Evolutionary conservation across 192 early-diverging fungal genomes (phyloP).

Genomic region (Pecoramyces ruminantium): DNA sequence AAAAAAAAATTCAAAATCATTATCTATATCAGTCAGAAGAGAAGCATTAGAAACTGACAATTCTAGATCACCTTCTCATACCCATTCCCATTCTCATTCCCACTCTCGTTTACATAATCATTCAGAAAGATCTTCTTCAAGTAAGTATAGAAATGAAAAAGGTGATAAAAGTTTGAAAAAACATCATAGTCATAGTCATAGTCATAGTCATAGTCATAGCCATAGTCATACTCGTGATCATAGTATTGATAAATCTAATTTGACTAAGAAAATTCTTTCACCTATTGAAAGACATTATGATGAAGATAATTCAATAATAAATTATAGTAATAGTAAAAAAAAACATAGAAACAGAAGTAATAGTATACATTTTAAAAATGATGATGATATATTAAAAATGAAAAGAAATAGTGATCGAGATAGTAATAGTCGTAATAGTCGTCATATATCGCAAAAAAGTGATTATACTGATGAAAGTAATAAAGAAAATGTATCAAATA

Average conservation of each 20-base stretch:
- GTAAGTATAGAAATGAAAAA: not conserved
- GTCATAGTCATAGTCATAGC: not conserved
- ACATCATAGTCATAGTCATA: not conserved
- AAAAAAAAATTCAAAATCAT: not conserved
- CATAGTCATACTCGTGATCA: not conserved
- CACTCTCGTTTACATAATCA: not conserved
- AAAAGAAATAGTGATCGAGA: too few relatives aligned
- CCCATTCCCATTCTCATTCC: not conserved
- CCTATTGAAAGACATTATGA: not conserved
- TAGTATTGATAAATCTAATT: not conserved
- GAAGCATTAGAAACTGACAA: not conserved
- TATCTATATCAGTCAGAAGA: not conserved
- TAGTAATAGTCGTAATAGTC: not conserved
- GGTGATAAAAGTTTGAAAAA: not conserved
- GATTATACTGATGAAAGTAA: not conserved
- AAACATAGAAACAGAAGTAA: not conserved
- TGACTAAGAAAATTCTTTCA: not conserved
- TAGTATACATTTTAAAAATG: too few relatives aligned
- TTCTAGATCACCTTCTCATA: not conserved
- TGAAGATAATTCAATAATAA: not conserved
- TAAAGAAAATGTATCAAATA: not conserved
- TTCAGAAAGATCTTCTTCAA: not conserved
- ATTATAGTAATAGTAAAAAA: not conserved
- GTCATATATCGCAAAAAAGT: not conserved
- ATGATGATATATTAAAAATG: too few relatives aligned